Evolutionary conservation across 177 flowering plant species (phyloP).

Genomic region (Vitis hybrid): DNA sequence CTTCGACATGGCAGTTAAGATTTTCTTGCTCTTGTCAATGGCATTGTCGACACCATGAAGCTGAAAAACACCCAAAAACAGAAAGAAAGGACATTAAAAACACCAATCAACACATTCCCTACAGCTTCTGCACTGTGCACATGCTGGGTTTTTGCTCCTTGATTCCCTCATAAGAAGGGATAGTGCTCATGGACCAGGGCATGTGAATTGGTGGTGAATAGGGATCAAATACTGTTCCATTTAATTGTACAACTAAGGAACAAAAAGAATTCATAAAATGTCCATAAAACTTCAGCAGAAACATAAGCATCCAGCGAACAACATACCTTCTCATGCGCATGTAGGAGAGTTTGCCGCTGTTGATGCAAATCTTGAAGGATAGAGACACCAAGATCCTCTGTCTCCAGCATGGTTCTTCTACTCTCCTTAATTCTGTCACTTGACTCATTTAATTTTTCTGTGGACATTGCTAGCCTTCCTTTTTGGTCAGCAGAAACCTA

Average conservation of each 20-base stretch:
- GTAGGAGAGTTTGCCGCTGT: slow-evolving; percentile 91
- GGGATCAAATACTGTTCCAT: background rate
- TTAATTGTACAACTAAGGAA: too few species aligned
- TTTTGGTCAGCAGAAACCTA: slow-evolving; percentile 85
- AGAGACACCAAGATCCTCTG: slow-evolving; percentile 93
- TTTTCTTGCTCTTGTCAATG: slow-evolving; percentile 79
- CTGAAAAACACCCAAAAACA: slow-evolving; percentile 39
- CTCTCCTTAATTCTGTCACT: slow-evolving; percentile 78
- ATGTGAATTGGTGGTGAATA: background rate
- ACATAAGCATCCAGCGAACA: background rate
- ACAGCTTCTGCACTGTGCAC: background rate
- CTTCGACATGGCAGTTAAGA: slow-evolving; percentile 72
- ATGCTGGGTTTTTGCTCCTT: background rate
- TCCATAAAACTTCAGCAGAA: background rate
- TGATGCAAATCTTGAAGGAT: slow-evolving; percentile 89
- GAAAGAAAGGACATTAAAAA: background rate
- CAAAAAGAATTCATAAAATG: background rate
- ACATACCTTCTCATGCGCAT: slow-evolving; percentile 69
- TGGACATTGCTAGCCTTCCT: slow-evolving; percentile 70
- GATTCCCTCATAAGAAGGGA: background rate
- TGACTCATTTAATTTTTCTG: slow-evolving; percentile 77
- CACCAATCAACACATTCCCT: background rate
- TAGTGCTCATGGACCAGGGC: background rate
- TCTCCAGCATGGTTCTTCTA: slow-evolving; percentile 82
- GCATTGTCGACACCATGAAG: slow-evolving; percentile 87